Evolutionary conservation across 352 stramenopile species (phyloP).

Genomic region (Phytophthora pini): DNA sequence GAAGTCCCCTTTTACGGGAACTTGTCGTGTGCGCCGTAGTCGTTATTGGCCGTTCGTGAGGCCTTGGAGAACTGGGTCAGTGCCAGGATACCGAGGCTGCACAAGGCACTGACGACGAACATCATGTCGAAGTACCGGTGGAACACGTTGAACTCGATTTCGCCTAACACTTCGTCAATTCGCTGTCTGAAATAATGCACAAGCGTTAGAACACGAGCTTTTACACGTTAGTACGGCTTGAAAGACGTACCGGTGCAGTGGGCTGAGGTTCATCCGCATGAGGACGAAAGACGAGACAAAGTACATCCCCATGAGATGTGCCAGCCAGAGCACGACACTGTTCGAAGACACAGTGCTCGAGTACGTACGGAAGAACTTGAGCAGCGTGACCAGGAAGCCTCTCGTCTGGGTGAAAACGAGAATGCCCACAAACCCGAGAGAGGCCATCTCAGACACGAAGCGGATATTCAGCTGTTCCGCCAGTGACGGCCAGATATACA

Average conservation of each 20-base stretch:
- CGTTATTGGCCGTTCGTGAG: slow-evolving; percentile 73
- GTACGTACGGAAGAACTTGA: slow-evolving; percentile 84
- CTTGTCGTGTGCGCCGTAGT: slow-evolving; percentile 81
- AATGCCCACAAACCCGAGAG: slow-evolving; percentile 78
- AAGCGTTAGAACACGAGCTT: slow-evolving; percentile 15
- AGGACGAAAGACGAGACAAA: slow-evolving; percentile 90
- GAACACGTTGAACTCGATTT: slow-evolving; percentile 88
- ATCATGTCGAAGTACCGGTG: slow-evolving; percentile 88
- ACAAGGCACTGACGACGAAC: slow-evolving; percentile 80
- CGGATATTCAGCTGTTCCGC: slow-evolving; percentile 81
- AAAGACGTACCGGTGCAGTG: slow-evolving; percentile 57
- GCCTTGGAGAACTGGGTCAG: slow-evolving; percentile 84
- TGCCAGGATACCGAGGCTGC: slow-evolving; percentile 61
- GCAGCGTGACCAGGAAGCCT: slow-evolving; percentile 76
- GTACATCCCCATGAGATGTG: slow-evolving; percentile 90
- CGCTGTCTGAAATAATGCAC: slow-evolving; percentile 46
- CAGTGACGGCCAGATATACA: slow-evolving; percentile 84
- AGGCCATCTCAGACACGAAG: slow-evolving; percentile 82
- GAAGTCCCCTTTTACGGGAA: slow-evolving; percentile 54
- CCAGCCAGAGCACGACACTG: slow-evolving; percentile 83
- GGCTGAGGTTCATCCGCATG: slow-evolving; percentile 89
- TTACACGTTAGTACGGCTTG: not conserved
- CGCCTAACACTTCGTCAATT: slow-evolving; percentile 84
- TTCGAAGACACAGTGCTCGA: slow-evolving; percentile 87
- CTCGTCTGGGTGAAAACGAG: slow-evolving; percentile 87